These are phyloP conservation scores for Rhododendron griersonianum DNA, from an alignment of 148 eudicot genomes.

Conservation along the genomic window DNA sequence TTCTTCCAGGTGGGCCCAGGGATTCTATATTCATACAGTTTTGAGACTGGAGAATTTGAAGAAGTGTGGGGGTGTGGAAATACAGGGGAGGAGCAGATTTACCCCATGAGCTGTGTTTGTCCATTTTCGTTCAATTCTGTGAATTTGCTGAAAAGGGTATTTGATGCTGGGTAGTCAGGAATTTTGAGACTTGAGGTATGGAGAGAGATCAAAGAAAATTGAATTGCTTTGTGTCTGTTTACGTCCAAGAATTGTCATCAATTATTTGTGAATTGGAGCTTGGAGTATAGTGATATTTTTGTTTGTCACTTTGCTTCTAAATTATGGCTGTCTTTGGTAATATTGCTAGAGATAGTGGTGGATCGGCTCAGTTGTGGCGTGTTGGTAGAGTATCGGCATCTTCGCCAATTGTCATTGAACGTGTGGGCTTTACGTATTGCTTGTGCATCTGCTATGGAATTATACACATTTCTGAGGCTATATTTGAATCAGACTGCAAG, in stretches of 20 bases:
- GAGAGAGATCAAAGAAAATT: background rate
- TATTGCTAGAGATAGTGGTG: too few relatives aligned
- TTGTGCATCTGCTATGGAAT: too few relatives aligned
- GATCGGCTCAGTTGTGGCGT: too few relatives aligned
- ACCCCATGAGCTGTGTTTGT: background rate
- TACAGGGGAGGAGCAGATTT: background rate
- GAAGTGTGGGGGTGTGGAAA: slow-evolving; percentile 4
- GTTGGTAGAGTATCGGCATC: too few relatives aligned
- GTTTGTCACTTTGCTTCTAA: too few relatives aligned
- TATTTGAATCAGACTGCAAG: too few relatives aligned
- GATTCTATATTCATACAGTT: background rate
- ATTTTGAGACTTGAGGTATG: background rate
- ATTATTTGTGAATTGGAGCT: background rate
- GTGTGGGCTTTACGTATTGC: too few relatives aligned
- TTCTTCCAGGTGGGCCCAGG: slow-evolving; percentile 1
- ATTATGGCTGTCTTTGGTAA: too few relatives aligned
- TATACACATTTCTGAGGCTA: too few relatives aligned
- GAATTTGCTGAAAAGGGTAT: background rate
- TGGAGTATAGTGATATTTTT: too few relatives aligned
- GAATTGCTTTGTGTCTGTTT: background rate
- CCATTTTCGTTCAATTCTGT: slow-evolving; percentile 9
- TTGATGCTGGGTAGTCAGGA: background rate
- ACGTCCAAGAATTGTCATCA: background rate
- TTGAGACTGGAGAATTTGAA: slow-evolving; percentile 11
- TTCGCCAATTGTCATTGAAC: too few relatives aligned